Base-by-base conservation (phyloP, 2,329 filamentous ascomycete species). In the Aspergillus sp. region DNA sequence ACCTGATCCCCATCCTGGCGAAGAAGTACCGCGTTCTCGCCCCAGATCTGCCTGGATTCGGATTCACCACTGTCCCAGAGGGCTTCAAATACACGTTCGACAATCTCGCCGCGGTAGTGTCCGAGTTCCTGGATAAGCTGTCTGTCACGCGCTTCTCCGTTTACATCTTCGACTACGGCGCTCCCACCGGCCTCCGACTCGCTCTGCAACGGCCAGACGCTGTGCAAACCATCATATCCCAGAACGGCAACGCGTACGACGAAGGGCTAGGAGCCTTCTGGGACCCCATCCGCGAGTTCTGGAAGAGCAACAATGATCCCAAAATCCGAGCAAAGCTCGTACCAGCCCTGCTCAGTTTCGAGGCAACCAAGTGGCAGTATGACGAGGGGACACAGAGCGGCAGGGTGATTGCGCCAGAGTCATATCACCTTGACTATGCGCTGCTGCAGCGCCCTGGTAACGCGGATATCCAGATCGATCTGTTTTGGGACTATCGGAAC, bases 131-230 rank as follows among this genome's bases (percentile, higher is more conserved):
- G 12, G 74, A 79, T 37, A 72, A 74, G 1, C 70, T 86, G 8
- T 58, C 71, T 3, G 73, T 86, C 37, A 59, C 64, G 13, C 77
- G 75, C 33, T 86, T 81, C 70, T 78, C 80, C 13, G 69, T 85
- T 27, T 88, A 86, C 68, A 79, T 87, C 60, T 87, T 87, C 67
- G 84, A 87, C 73, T 87, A 87, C 66, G 85, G 85, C 51, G 82
- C 83, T 0, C 84, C 85, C 0, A 76, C 77, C 0, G 84, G 79
- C 1, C 71, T 86, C 22, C 78, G 83, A 2, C 73, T 86, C 2
- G 83, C 83, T 0, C 74, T 85, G 2, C 61, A 77, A 44, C 73
- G 79, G 2, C 80, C 82, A 0, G 68, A 78, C 1, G 72, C 75
- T 11, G 72, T 86, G 53, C 73, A 75, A 39, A 81, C 82, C 13